Evolutionary conservation across 2,329 filamentous ascomycete species (phyloP).

Genomic region (Beauveria asiatica): DNA sequence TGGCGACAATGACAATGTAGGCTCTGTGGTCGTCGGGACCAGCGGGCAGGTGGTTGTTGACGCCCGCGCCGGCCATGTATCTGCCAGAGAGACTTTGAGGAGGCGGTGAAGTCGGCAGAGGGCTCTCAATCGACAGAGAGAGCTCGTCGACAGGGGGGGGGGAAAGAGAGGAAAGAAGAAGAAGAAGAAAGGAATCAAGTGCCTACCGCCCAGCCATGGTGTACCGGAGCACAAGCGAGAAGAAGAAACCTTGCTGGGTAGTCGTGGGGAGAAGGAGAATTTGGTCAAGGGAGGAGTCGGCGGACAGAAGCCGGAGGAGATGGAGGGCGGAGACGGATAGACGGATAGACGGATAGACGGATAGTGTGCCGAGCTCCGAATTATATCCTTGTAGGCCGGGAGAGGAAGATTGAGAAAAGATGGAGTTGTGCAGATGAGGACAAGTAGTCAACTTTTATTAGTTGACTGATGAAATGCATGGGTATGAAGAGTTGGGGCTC

Average conservation of each 20-base stretch:
- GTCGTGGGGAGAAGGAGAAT: not conserved
- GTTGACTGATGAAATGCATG: no score
- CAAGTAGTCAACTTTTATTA: no score
- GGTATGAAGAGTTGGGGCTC: no score
- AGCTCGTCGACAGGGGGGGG: not conserved
- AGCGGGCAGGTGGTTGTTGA: conserved; percentile 7
- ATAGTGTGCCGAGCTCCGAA: not conserved
- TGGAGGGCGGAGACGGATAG: not conserved
- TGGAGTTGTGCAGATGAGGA: not conserved
- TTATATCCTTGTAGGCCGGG: not conserved
- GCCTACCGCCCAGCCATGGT: not conserved
- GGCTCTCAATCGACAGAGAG: no score
- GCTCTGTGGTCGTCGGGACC: conserved; percentile 13
- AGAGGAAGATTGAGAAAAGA: not conserved
- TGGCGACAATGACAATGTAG: conserved; percentile 13
- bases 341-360: not conserved
- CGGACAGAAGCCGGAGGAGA: not conserved
- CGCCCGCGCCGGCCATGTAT: conserved; percentile 1
- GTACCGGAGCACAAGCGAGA: not conserved
- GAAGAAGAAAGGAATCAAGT: not conserved
- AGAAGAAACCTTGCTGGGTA: not conserved
- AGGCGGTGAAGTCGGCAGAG: not conserved
- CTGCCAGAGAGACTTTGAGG: not conserved
- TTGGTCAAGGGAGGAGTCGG: not conserved
- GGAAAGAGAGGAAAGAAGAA: not conserved